These are phyloP conservation scores for Trichoderma aggressivum DNA, from an alignment of 2,329 filamentous ascomycete genomes.

Conservation along the genomic window DNA sequence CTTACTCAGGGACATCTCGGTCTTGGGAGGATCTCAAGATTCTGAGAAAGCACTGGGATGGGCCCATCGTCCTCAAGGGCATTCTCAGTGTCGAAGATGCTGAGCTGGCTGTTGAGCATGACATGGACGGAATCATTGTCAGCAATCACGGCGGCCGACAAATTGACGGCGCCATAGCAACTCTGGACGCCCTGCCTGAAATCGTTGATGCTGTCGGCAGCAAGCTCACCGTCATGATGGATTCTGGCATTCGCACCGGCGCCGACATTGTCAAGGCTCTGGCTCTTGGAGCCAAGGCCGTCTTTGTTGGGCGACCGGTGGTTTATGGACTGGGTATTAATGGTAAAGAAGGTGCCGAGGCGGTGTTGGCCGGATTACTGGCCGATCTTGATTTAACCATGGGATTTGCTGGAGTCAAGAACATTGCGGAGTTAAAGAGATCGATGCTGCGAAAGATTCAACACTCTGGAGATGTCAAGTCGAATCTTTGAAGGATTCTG, in stretches of 20 bases:
- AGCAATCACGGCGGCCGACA: slow-evolving; percentile 44
- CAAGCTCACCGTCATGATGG: slow-evolving; percentile 53
- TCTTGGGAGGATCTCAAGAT: slow-evolving; percentile 61
- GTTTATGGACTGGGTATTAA: slow-evolving; percentile 37
- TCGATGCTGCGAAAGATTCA: slow-evolving; percentile 33
- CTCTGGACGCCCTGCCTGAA: slow-evolving; percentile 51
- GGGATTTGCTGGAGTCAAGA: slow-evolving; percentile 50
- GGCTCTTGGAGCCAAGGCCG: slow-evolving; percentile 39
- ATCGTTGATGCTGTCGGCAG: slow-evolving; percentile 55
- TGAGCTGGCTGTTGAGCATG: slow-evolving; percentile 35
- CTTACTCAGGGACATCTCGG: slow-evolving; percentile 47
- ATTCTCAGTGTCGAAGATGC: slow-evolving; percentile 41
- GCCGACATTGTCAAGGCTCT: slow-evolving; percentile 41
- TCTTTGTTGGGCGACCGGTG: slow-evolving; percentile 43
- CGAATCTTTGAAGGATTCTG: slow-evolving; percentile 27
- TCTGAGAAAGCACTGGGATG: slow-evolving; percentile 58
- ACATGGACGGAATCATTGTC: slow-evolving; percentile 39
- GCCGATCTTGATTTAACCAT: slow-evolving; percentile 51
- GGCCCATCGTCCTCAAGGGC: slow-evolving; percentile 44
- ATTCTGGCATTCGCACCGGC: slow-evolving; percentile 40
- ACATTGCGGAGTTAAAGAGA: slow-evolving; percentile 36
- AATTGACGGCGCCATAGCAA: slow-evolving; percentile 39
- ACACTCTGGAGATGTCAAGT: slow-evolving; percentile 34
- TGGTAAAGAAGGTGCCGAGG: slow-evolving; percentile 51
- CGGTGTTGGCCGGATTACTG: slow-evolving; percentile 43